A percentile compares a stretch with the other conserved stretches of the same genome.
These are phyloP conservation scores for Globisporangium takayamanum DNA, from an alignment of 352 stramenopile genomes.

Conservation along the genomic window DNA sequence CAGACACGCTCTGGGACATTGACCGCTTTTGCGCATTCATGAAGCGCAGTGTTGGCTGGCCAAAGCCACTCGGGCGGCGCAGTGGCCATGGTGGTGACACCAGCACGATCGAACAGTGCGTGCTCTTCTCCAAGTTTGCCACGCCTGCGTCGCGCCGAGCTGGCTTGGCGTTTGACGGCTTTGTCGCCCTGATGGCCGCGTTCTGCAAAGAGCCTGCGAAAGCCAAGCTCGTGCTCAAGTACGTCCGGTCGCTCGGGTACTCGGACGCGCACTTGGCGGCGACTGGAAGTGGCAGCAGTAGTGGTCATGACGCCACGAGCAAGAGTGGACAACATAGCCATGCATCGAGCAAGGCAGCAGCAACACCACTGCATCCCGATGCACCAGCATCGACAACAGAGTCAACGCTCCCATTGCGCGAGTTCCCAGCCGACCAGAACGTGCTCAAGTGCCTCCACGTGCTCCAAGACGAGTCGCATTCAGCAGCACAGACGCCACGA, in stretches of 20 bases:
- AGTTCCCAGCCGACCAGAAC: slow-evolving; percentile 65
- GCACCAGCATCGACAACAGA: slow-evolving; percentile 7
- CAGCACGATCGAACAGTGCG: slow-evolving; percentile 25
- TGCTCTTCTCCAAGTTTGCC: slow-evolving; percentile 69
- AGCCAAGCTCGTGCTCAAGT: slow-evolving; percentile 37
- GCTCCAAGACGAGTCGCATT: slow-evolving; percentile 21
- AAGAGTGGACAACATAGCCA: not conserved
- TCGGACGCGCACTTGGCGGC: slow-evolving; percentile 19
- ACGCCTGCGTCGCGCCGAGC: slow-evolving; percentile 23
- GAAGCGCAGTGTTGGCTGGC: slow-evolving; percentile 12
- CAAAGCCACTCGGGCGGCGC: not conserved
- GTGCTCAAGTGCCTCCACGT: slow-evolving; percentile 73
- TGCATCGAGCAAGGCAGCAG: slow-evolving; percentile 6
- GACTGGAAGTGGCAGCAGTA: not conserved
- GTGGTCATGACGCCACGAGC: not conserved
- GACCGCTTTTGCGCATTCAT: slow-evolving; percentile 60
- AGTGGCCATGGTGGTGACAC: not conserved
- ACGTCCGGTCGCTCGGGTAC: slow-evolving; percentile 38
- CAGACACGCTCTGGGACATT: slow-evolving; percentile 35
- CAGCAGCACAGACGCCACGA: not conserved
- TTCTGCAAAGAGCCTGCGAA: slow-evolving; percentile 41
- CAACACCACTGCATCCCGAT: slow-evolving; percentile 5
- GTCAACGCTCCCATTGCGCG: slow-evolving; percentile 17
- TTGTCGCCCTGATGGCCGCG: slow-evolving; percentile 32
- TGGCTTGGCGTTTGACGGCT: slow-evolving; percentile 30